phyloP scores from a whole-genome alignment of 805 yeast genomes.

The Kluyveromyces lactis region DNA sequence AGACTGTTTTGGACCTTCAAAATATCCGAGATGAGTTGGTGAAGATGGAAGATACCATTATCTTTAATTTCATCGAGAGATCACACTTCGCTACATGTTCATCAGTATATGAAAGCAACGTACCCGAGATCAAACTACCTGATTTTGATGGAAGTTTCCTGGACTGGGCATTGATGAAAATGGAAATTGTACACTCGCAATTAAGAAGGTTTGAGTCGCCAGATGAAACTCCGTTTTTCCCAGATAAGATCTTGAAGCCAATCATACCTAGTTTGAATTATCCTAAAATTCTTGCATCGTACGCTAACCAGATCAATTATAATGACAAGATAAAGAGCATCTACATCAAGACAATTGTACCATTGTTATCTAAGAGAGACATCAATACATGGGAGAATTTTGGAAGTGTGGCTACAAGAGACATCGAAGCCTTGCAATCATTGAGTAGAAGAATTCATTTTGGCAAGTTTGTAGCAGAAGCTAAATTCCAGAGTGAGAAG shows the following conservation, averaged over 20 bases:
- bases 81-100: constrained; percentile 77
- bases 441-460: constrained; percentile 89
- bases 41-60: constrained; percentile 94
- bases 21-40: constrained; percentile 81
- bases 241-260: constrained; percentile 53
- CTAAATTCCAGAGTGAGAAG: constrained; percentile 68
- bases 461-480: constrained; percentile 96
- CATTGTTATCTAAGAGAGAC: constrained; percentile 52
- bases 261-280: constrained; percentile 71
- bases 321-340: constrained; percentile 58
- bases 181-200: constrained; percentile 70
- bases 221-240: constrained; percentile 87
- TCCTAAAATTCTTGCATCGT: constrained; percentile 70
- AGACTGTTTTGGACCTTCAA: constrained; percentile 66
- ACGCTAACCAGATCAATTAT: constrained; percentile 66
- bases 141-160: constrained; percentile 72
- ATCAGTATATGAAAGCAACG: constrained; percentile 57
- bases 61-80: constrained; percentile 86
- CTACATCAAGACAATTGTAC: constrained; percentile 70
- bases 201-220: constrained; percentile 89
- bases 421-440: constrained; percentile 81
- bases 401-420: constrained; percentile 80
- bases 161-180: constrained; percentile 75
- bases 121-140: constrained; percentile 44
- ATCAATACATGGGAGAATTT: constrained; percentile 79